These are phyloP conservation scores for Salix koriyanagi DNA, from an alignment of 345 rosid species.

Conservation along the genomic window DNA sequence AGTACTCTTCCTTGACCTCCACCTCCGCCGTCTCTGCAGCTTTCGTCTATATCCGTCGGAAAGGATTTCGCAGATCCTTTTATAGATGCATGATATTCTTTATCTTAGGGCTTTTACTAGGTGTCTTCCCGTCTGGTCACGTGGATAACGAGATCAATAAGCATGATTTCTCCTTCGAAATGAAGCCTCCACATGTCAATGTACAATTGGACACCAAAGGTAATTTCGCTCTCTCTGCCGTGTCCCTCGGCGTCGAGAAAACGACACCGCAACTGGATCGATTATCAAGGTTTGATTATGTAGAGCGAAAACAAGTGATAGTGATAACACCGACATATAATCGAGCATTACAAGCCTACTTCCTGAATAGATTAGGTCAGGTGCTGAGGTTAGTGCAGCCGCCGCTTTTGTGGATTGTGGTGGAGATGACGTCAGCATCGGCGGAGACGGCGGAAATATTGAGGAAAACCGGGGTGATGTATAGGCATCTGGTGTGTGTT, in stretches of 20 bases:
- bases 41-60: slow-evolving; percentile 27
- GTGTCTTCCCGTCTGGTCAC: slow-evolving; percentile 58
- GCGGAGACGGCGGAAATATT: slow-evolving; percentile 74
- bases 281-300: slow-evolving; percentile 27
- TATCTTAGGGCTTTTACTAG: slow-evolving; percentile 55
- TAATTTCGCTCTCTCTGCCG: slow-evolving; percentile 20
- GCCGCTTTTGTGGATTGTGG: slow-evolving; percentile 90
- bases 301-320: slow-evolving; percentile 64
- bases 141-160: slow-evolving; percentile 39
- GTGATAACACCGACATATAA: slow-evolving; percentile 84
- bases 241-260: slow-evolving; percentile 19
- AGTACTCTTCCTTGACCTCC: slow-evolving; percentile 36
- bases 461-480: slow-evolving; percentile 83
- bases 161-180: slow-evolving; percentile 60
- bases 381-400: slow-evolving; percentile 67
- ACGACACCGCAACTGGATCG: slow-evolving; percentile 17
- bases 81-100: slow-evolving; percentile 59
- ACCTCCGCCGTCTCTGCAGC: slow-evolving; percentile 20
- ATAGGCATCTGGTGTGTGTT: slow-evolving; percentile 65
- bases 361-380: slow-evolving; percentile 69
- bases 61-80: slow-evolving; percentile 58
- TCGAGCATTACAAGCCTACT: slow-evolving; percentile 73
- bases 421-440: slow-evolving; percentile 62
- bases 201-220: slow-evolving; percentile 32
- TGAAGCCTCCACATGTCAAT: slow-evolving; percentile 52